Base-by-base conservation (phyloP, 1,284 basidiomycete species). In the Pulchroboletus neoregius region DNA sequence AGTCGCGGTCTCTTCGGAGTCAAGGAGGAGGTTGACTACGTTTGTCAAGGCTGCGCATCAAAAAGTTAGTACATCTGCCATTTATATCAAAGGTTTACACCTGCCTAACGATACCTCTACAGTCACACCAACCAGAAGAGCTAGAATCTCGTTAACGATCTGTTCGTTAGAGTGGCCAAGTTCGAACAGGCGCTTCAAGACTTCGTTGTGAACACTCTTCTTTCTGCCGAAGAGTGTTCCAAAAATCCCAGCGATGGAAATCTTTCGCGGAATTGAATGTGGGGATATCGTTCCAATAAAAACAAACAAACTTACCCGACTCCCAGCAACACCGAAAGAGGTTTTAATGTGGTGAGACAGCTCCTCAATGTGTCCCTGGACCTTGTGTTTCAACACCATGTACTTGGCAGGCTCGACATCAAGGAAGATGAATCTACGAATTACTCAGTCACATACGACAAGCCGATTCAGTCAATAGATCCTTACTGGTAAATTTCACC, bases 21-120 rank as follows among this genome's bases (percentile, higher is more conserved):
- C 78, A 32, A 89, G 65, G 52, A 81, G 80, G 46, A 78, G 66
- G 63, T 90, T 79, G 52, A 88, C 59, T 6, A 75, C 63, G 37
- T 79, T 71, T 36, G 73, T 69, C 49, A 78, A 56, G 4, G 70
- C 78, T 76, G 45, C 24, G 71, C n/a, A 42, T 30, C 28, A 15
- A 39, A 28, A 36, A 31, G 27, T 53, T 22, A 56, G 45, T 33
- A 13, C 16, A 38, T 24, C 7, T 13, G 36, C 22, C 5, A 3
- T 26, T 28, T 11, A 34, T 8, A 34, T 41, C n/a, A 20, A 41
- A 31, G 2, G 2, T 39, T 38, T 11, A 33, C 18, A 34, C 76
- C 28, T 55, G 80, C 85, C 76, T 49, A 90, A 72, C 12, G 82
- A 78, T 33, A 89, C 62, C 66, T 89, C 86, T 10, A 82, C 80